A percentile compares a stretch with the other conserved stretches of the same genome.
These are phyloP conservation scores for Metschnikowia proteae DNA, from an alignment of 805 yeast genomes.

Conservation along the genomic window DNA sequence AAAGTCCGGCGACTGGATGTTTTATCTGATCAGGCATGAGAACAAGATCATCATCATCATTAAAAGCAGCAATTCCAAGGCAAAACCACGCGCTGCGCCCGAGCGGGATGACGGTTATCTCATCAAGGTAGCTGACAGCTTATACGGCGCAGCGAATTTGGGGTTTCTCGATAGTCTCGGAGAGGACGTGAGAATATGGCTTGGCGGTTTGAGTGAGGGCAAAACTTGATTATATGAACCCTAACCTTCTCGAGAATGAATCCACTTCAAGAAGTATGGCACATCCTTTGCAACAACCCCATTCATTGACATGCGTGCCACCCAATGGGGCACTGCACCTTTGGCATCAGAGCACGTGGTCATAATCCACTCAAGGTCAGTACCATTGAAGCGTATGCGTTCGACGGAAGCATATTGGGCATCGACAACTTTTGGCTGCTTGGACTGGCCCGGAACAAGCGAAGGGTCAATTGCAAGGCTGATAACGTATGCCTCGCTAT, in stretches of 20 bases:
- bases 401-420: slow-evolving; percentile 39
- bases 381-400: slow-evolving; percentile 21
- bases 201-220: slow-evolving; percentile 23
- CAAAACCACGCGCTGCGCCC: slow-evolving; percentile 9
- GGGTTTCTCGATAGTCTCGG: slow-evolving; percentile 41
- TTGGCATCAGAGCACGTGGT: slow-evolving; percentile 38
- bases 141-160: slow-evolving; percentile 28
- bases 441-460: slow-evolving; percentile 13
- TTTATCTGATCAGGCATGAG: slow-evolving; percentile 32
- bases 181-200: slow-evolving; percentile 41
- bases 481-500: slow-evolving; percentile 27
- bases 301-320: slow-evolving; percentile 28
- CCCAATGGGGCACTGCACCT: slow-evolving; percentile 37
- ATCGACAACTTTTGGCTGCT: slow-evolving; percentile 18
- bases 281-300: slow-evolving; percentile 40
- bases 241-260: slow-evolving; percentile 1
- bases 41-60: slow-evolving; percentile 32
- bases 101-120: slow-evolving; percentile 13
- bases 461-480: slow-evolving; percentile 33
- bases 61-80: slow-evolving; percentile 29
- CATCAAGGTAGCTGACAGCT: slow-evolving; percentile 21
- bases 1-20: slow-evolving; percentile 40
- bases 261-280: slow-evolving; percentile 36
- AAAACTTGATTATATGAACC: background rate
- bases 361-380: slow-evolving; percentile 34